Conservation (phyloP, 768 basidiomycete genomes). For the Cystobasidium ongulense region DNA sequence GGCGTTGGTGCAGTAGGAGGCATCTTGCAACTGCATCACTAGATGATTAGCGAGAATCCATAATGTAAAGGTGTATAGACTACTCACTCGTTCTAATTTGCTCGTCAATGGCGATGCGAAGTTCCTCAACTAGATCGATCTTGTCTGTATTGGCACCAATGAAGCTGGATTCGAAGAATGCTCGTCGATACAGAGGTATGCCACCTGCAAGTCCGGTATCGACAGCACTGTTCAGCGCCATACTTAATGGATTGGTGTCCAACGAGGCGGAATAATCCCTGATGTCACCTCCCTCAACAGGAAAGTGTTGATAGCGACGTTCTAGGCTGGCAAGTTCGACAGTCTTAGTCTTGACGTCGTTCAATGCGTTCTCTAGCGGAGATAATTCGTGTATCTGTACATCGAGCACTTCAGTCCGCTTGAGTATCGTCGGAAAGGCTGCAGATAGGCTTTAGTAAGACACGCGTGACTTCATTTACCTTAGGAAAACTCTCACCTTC, state of each 20-base stretch:
- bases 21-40: conserved; percentile 74
- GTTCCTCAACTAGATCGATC: conserved; percentile 60
- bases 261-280: background rate
- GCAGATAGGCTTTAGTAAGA: background rate
- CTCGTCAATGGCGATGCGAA: conserved; percentile 68
- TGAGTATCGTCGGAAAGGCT: conserved; percentile 79
- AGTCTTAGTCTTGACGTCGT: conserved; percentile 70
- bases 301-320: conserved; percentile 54
- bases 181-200: conserved; percentile 61
- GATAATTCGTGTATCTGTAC: conserved; percentile 67
- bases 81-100: conserved; percentile 53
- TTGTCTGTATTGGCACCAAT: conserved; percentile 61
- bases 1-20: conserved; percentile 67
- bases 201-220: conserved; percentile 73
- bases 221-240: conserved; percentile 76
- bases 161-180: conserved; percentile 68
- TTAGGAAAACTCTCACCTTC: conserved; percentile 7
- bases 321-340: conserved; percentile 65
- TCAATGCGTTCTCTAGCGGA: conserved; percentile 71
- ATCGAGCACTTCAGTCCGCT: conserved; percentile 74
- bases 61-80: background rate
- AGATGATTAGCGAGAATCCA: conserved; percentile 45
- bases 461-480: background rate
- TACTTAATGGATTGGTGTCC: conserved; percentile 71
- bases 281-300: conserved; percentile 23